Evolutionary conservation across 176 grass and related monocot genomes (phyloP).

Genomic region (Carex pumila): DNA sequence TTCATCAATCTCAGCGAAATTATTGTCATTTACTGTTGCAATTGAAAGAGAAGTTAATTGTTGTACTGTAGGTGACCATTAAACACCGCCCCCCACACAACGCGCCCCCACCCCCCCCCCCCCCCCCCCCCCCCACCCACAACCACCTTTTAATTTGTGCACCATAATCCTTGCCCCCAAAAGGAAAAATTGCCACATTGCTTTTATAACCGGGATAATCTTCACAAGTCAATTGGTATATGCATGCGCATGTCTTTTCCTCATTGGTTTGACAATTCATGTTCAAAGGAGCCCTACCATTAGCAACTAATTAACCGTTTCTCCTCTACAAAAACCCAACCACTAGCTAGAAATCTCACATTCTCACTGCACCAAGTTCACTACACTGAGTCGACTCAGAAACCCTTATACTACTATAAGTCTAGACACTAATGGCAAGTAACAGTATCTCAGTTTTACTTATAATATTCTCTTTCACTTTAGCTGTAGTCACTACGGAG

Average conservation of each 20-base stretch:
- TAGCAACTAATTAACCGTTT: background rate
- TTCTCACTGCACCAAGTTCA: background rate
- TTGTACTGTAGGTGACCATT: background rate
- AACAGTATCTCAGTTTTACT: background rate
- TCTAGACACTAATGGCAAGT: constrained; percentile 17
- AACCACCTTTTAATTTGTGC: background rate
- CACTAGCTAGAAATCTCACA: background rate
- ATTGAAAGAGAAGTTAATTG: no score
- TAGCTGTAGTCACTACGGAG: background rate
- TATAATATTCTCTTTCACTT: background rate
- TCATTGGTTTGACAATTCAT: background rate
- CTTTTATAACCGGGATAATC: background rate
- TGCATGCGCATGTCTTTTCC: background rate
- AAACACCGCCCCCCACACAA: no score
- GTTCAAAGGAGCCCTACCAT: background rate
- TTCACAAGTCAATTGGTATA: background rate
- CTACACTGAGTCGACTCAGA: background rate
- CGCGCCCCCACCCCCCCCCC: no score
- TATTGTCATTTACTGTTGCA: no score
- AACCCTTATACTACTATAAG: background rate
- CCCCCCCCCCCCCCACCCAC: background rate
- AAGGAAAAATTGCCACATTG: background rate
- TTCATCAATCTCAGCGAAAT: background rate
- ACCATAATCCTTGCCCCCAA: constrained; percentile 2
- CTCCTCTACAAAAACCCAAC: background rate